Evolutionary conservation across 768 basidiomycete genomes (phyloP).

Genomic region (Suillus hirtellus): DNA sequence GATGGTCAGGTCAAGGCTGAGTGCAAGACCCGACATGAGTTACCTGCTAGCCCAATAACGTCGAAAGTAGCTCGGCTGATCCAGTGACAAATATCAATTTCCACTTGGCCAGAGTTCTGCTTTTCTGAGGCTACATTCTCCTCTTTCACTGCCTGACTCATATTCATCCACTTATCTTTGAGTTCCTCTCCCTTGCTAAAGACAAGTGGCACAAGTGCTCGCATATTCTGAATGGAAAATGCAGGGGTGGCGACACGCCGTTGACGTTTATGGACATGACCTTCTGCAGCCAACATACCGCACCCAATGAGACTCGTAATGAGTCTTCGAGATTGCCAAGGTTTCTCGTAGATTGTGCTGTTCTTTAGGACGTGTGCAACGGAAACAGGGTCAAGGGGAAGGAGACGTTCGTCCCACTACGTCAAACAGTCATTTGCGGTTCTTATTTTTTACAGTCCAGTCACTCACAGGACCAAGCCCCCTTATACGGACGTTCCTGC

Average conservation of each 20-base stretch:
- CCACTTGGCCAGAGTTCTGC: slow-evolving; percentile 33
- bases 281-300: slow-evolving; percentile 81
- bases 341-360: slow-evolving; percentile 76
- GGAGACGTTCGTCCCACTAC: slow-evolving; percentile 77
- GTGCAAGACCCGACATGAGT: slow-evolving; percentile 15
- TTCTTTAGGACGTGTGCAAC: slow-evolving; percentile 75
- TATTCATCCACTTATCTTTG: slow-evolving; percentile 57
- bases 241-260: slow-evolving; percentile 75
- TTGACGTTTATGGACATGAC: slow-evolving; percentile 77
- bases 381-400: slow-evolving; percentile 79
- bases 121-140: slow-evolving; percentile 1
- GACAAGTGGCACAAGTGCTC: slow-evolving; percentile 68
- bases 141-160: slow-evolving; percentile 38
- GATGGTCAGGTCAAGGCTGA: neutral
- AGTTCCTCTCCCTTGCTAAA: slow-evolving; percentile 68
- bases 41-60: slow-evolving; percentile 87
- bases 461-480: slow-evolving; percentile 68
- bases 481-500: slow-evolving; percentile 67
- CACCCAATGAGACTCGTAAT: slow-evolving; percentile 80
- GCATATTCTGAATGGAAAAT: slow-evolving; percentile 78
- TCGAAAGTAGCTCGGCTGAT: slow-evolving; percentile 85
- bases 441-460: neutral
- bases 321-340: slow-evolving; percentile 72
- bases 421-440: neutral
- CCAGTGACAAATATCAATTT: slow-evolving; percentile 79